Evolutionary conservation across 371 early-diverging fungal species (phyloP), one percentile per base, ranked within the genome.

Genomic region (Blakeslea trispora): DNA sequence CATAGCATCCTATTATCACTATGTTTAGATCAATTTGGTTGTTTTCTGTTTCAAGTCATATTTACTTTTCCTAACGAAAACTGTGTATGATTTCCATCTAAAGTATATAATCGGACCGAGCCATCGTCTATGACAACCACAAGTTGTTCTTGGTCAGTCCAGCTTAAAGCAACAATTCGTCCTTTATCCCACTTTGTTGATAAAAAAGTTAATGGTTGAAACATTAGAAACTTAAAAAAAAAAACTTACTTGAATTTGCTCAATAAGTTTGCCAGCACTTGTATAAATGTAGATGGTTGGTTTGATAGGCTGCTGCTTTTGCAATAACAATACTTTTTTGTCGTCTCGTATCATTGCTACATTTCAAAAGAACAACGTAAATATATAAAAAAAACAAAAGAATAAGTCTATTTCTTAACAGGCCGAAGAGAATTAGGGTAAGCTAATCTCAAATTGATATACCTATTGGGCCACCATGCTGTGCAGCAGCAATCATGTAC

Each of bases 381-480:
- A 7, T 7, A 28, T 28, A 7, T 28, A 5, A 7, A 28, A 28
- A 11, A 32, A 21, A 46, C 1, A 48, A 21, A 37, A 39, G 45
- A 42, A 37, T 11, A 17, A 18, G 32, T 18, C 14, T 22, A 35
- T 24, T 34, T 45, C 18, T 32, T n/a, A 1, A 44, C 14, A 34
- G n/a, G 14, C 1, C 7, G 18, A 15, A 35, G 24, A 52, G n/a
- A n/a, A n/a, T n/a, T 19, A n/a, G 3, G 34, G 17, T 21, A 21
- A 23, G n/a, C n/a, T n/a, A n/a, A n/a, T n/a, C n/a, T 21, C 34
- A 3, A 17, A 48, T 18, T 17, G 15, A 54, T 46, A 7, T 84
- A 92, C 94, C 95, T 39, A 97, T 84, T 7, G 97, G 97, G 11
- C 97, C 97, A 32, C 94, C 97, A 75, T 84, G 89, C 2, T 91